Base-by-base conservation (phyloP, 345 rosid species). In the Heritiera littoralis region DNA sequence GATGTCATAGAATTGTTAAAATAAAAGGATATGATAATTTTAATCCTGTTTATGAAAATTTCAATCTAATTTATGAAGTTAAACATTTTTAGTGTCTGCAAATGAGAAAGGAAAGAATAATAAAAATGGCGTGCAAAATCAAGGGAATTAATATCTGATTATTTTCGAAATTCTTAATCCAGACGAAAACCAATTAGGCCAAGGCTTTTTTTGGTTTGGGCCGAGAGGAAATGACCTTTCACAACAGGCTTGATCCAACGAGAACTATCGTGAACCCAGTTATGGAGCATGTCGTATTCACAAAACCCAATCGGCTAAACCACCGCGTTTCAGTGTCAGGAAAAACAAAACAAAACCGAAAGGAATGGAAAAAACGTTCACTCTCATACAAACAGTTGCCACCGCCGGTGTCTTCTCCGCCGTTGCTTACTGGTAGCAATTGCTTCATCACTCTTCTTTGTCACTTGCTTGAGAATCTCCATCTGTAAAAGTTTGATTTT, bases 381-480 rank as follows among this genome's bases (percentile, higher is more conserved):
- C 89, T 77, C 83, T 94, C 65, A 72, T 96, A 59, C 99, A 92
- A 77, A 92, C 97, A 30, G 78, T 96, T 52, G 90, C 89, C 63
- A 85, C 95, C 18, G 92, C 95, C 17, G 95, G 91, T 69, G 86
- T 84, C 17, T 96, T 96, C 93, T 94, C 98, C 64, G 98, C 97
- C 80, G 82, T 94, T 56, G 86, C 98, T 65, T 86, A 77, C 85
- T 90, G 97, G 98, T 93, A 43, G 12, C 20, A 67, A 84, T 18
- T 32, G 77, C 48, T 20, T 20, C 40, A 10, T 61, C 38, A 48
- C 1, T 52, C 17, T 52, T 17, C 51, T 52, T 18, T 52, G 13
- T 30, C 17, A 2, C 5, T 17, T 64, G 78, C 77, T 66, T 54
- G 14, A 13, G 56, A 78, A 72, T 18, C 66, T 0, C 28, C 17